Base-by-base conservation (phyloP, 768 basidiomycete genomes). In the Pholiota microspora region DNA sequence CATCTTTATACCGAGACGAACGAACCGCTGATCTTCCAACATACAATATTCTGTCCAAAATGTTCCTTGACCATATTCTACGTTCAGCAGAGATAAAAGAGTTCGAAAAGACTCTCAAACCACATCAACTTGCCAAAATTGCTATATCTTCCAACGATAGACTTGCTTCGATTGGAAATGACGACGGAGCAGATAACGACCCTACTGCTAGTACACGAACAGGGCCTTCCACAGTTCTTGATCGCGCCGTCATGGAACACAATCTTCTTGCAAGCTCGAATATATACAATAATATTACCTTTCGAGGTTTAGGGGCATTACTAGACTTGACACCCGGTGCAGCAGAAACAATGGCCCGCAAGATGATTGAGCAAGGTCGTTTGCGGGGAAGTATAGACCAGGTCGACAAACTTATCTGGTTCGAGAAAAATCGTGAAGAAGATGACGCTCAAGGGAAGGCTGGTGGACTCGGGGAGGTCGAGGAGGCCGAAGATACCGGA, bases 201-300 rank as follows among this genome's bases (percentile, higher is more conserved):
- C 78, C 83, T 7, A 76, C 73, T 10, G 72, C 79, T 13, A 91
- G 88, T 71, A 91, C 82, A 34, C 82, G 94, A 58, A 92, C 88
- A 36, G 96, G 94, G 1, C 96, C 97, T 2, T 87, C 92, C 5
- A 98, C 95, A 8, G 95, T 99, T 16, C 80, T 99, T 38, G 97
- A 98, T 69, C 84, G 95, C 44, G 97, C 97, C 5, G 94, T 99
- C 44, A 92, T 98, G 88, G 97, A 99, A 68, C 97, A 99, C 73
- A 99, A 99, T 69, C 79, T 99, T 8, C 83, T 98, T 57, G 94
- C 95, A 3, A 94, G 94, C 69, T 96, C 94, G 2, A 92, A 94
- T 64, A 94, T 98, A 49, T 99, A 98, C 69, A 94, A 92, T 68
- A 98, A 98, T 64, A 97, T 99, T 73, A 92, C 93, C 24, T 98